Percentiles rank a stretch among this genome's conserved stretches.
phyloP scores from a whole-genome alignment of 2,329 filamentous ascomycete genomes.

The Arachnomyces sp. region DNA sequence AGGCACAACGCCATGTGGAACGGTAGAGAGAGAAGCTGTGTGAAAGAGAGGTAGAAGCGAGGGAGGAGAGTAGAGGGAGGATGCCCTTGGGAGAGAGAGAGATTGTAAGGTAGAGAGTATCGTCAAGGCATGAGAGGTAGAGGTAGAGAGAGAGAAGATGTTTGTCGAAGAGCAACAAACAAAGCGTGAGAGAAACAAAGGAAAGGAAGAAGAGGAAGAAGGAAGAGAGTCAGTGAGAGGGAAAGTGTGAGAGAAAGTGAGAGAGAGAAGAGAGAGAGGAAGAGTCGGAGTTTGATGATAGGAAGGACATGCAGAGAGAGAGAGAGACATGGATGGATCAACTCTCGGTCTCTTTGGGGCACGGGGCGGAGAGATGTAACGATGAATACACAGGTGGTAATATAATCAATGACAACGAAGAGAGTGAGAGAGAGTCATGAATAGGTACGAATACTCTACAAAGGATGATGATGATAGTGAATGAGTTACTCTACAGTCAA shows the following conservation, averaged over 20 bases:
- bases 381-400: too few species aligned
- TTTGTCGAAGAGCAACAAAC: constrained; percentile 1
- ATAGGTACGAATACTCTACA: too few species aligned
- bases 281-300: constrained; percentile 23
- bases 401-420: too few species aligned
- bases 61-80: not conserved
- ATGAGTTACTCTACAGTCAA: too few species aligned
- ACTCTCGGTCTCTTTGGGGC: too few species aligned
- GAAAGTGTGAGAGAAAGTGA: constrained; percentile 7
- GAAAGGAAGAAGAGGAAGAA: constrained; percentile 19
- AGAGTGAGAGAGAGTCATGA: too few species aligned
- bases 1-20: too few species aligned
- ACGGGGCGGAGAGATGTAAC: too few species aligned
- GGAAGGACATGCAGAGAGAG: constrained; percentile 15
- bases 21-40: not conserved
- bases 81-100: constrained; percentile 6
- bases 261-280: constrained; percentile 7
- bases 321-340: constrained; percentile 15
- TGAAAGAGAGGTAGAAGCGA: constrained; percentile 2
- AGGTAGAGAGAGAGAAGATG: constrained; percentile 10
- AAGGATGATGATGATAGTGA: too few species aligned
- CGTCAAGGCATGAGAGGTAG: constrained; percentile 1
- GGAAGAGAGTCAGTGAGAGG: constrained; percentile 7
- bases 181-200: constrained; percentile 13
- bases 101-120: constrained; percentile 4